A percentile compares a stretch with the other conserved stretches of the same genome.
phyloP scores from a whole-genome alignment of 768 basidiomycete genomes.

The Tulasnella sp. region DNA sequence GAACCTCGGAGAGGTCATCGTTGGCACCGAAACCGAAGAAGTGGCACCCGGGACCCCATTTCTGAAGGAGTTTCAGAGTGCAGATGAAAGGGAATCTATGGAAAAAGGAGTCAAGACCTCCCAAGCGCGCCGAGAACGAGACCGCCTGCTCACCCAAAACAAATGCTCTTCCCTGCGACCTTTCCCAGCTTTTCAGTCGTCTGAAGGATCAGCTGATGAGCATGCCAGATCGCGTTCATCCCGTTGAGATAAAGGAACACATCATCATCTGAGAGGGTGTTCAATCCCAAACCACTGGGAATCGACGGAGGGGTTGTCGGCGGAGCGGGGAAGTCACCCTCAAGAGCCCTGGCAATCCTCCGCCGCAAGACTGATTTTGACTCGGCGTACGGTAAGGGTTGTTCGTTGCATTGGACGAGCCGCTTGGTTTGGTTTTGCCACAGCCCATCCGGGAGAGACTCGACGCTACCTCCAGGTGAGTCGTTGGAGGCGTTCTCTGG shows the following conservation, averaged over 20 bases:
- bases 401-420: slow-evolving; percentile 90
- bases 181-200: slow-evolving; percentile 36
- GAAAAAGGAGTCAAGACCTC: no score
- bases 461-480: not conserved
- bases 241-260: slow-evolving; percentile 85
- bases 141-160: slow-evolving; percentile 66
- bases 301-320: slow-evolving; percentile 37
- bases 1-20: slow-evolving; percentile 46
- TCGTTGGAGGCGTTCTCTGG: not conserved
- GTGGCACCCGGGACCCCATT: slow-evolving; percentile 62
- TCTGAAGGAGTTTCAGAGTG: slow-evolving; percentile 54
- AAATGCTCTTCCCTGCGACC: slow-evolving; percentile 74
- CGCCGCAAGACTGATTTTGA: slow-evolving; percentile 85
- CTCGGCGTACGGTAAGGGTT: slow-evolving; percentile 77
- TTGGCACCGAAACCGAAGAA: slow-evolving; percentile 82
- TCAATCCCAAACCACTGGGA: slow-evolving; percentile 60
- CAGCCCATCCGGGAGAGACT: slow-evolving; percentile 45
- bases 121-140: no score
- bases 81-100: slow-evolving; percentile 90
- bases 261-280: slow-evolving; percentile 77
- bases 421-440: slow-evolving; percentile 66
- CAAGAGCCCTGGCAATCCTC: slow-evolving; percentile 79
- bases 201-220: slow-evolving; percentile 65
- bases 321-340: slow-evolving; percentile 50
- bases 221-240: slow-evolving; percentile 93